Evolutionary conservation across 2,329 filamentous ascomycete genomes (phyloP), one percentile per base, ranked within the genome.

Genomic region (Mycosphaerelloides madeirae): DNA sequence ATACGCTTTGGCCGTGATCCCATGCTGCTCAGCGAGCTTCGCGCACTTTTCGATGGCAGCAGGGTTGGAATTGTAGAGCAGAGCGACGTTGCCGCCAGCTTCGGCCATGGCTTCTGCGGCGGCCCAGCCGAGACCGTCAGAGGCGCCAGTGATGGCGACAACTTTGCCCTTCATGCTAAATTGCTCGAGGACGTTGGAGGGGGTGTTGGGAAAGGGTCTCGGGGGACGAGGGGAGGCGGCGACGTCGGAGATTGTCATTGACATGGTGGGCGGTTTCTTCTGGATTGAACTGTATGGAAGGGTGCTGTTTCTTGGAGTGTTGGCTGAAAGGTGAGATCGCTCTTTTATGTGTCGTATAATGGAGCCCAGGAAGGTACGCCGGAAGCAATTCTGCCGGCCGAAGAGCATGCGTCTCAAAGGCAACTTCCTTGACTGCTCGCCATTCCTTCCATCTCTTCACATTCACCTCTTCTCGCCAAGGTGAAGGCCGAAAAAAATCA

Each of bases 71-170:
- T 95, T 76, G 66, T 96, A 90, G 33, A 95, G 86, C 64, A 96
- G 84, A 22, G 89, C 90, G 51, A 95, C 75, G 64, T 94, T 81
- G 6, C 86, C 86, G 41, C 91, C 91, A 37, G 87, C 93, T 46
- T 87, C 84, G 43, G 95, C 86, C 65, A 95, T 80, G 33, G 85
- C 89, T 69, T 95, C 87, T 29, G 84, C 85, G 81, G 95, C 95
- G 50, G 93, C 88, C 48, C 95, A 73, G 14, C 91, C 90, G 46
- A 96, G 71, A 2, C 90, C 90, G 60, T 88, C 78, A 16, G 89
- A 88, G 58, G 88, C 90, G 38, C 91, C 91, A 0, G 90, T 96
- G 31, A 96, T 84, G 33, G 95, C 75, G 29, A 81, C 87, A 9
- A 89, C 84, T 63, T 83, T 85, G 50, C 82, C 85, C 61, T 94